phyloP scores from a whole-genome alignment of 495 filamentous ascomycete genomes.

The Sporormia fimetaria region DNA sequence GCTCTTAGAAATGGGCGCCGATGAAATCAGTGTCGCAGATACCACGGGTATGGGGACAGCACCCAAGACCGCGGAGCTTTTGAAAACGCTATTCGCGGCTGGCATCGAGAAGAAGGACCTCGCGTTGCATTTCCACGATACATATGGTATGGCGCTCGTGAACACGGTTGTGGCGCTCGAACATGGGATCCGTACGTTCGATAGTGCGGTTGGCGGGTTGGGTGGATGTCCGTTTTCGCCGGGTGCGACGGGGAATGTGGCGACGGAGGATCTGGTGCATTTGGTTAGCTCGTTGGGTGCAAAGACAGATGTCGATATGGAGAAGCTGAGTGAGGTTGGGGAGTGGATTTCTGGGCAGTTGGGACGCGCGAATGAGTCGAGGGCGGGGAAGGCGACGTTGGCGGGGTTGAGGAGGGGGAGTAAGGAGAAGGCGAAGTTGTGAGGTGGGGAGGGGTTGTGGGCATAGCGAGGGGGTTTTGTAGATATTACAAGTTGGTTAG shows the following conservation, averaged over 20 bases:
- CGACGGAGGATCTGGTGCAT: constrained; percentile 88
- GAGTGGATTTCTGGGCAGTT: constrained; percentile 82
- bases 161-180: constrained; percentile 81
- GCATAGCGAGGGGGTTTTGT: too few species aligned
- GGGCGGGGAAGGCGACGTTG: constrained; percentile 35
- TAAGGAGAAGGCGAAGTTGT: too few species aligned
- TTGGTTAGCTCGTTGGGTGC: constrained; percentile 78
- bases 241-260: constrained; percentile 89
- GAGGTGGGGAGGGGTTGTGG: too few species aligned
- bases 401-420: constrained; percentile 30
- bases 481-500: too few species aligned
- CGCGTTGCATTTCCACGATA: constrained; percentile 93
- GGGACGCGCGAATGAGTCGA: constrained; percentile 44
- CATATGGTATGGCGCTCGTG: constrained; percentile 87
- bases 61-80: constrained; percentile 58
- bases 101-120: constrained; percentile 70
- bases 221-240: constrained; percentile 92
- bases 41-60: constrained; percentile 96
- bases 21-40: constrained; percentile 88
- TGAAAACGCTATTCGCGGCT: constrained; percentile 58
- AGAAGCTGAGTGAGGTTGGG: constrained; percentile 68
- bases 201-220: constrained; percentile 78
- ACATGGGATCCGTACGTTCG: constrained; percentile 80
- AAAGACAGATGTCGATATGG: constrained; percentile 78
- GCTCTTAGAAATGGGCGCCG: constrained; percentile 87